phyloP scores from a whole-genome alignment of 441 rosid genomes.

The Corymbia citriodora region DNA sequence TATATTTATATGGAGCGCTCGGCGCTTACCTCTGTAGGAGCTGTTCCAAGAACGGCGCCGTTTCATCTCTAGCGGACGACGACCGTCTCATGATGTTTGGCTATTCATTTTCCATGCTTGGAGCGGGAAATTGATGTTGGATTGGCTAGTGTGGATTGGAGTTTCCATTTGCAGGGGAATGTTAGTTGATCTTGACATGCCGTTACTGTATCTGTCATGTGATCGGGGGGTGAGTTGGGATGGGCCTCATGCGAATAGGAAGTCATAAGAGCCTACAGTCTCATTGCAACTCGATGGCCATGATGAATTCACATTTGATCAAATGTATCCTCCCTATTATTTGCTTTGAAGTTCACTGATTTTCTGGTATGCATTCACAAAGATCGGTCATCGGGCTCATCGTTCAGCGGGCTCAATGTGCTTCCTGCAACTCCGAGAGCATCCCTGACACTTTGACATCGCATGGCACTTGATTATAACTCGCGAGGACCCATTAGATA shows the following conservation, averaged over 20 bases:
- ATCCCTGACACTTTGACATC: background rate
- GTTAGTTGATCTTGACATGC: background rate
- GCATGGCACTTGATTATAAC: background rate
- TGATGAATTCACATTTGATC: background rate
- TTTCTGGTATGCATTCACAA: background rate
- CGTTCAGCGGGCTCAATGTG: background rate
- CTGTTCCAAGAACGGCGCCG: background rate
- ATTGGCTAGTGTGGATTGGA: background rate
- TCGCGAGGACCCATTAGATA: background rate
- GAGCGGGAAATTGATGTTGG: background rate
- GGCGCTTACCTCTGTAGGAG: background rate
- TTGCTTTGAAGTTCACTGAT: background rate
- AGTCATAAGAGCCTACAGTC: background rate
- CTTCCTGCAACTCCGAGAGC: background rate
- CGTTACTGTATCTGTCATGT: background rate
- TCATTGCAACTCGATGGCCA: fast-evolving
- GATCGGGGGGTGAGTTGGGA: fast-evolving
- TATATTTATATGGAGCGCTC: background rate
- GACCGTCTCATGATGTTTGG: background rate
- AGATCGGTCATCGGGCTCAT: background rate
- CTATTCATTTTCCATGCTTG: background rate
- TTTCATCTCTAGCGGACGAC: background rate
- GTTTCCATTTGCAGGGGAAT: background rate
- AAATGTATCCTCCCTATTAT: background rate
- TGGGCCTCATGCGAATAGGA: fast-evolving